These are phyloP conservation scores for Nothomitra cinnamomea DNA, from an alignment of 2,329 filamentous ascomycete species.

Conservation along the genomic window DNA sequence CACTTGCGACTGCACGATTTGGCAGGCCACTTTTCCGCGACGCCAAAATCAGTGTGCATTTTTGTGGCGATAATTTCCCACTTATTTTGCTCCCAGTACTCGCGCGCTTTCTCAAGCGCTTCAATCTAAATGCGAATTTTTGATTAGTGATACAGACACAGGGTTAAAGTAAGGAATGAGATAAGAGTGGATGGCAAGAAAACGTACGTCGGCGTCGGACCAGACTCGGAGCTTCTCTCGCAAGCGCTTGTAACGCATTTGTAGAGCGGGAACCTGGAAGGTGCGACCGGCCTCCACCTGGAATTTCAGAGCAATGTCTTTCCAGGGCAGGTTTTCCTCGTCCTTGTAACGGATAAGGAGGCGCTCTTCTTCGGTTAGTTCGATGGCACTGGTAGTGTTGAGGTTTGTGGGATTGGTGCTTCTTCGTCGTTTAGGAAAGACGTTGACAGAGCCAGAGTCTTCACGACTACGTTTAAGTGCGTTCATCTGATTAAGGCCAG, in stretches of 20 bases:
- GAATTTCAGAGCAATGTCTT: constrained; percentile 34
- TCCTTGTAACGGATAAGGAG: constrained; percentile 33
- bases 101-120: constrained; percentile 31
- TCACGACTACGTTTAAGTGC: constrained; percentile 3
- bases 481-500: not conserved
- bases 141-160: not conserved
- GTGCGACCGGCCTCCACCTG: constrained; percentile 29
- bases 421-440: not conserved
- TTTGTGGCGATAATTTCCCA: constrained; percentile 36
- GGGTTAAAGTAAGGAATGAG: not conserved
- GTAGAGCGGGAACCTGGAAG: constrained; percentile 33
- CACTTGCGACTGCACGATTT: constrained; percentile 33
- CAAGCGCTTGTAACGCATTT: constrained; percentile 36
- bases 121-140: constrained; percentile 16
- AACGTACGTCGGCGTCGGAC: constrained; percentile 28
- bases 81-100: constrained; percentile 35
- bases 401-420: not conserved
- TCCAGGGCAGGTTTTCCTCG: constrained; percentile 35
- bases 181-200: not conserved
- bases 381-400: constrained; percentile 10
- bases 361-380: constrained; percentile 33
- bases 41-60: constrained; percentile 36
- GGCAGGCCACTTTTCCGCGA: constrained; percentile 32
- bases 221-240: constrained; percentile 33
- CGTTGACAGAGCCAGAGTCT: not conserved